Evolutionary conservation across 805 yeast genomes (phyloP).

Genomic region (Candida fluviatilis): DNA sequence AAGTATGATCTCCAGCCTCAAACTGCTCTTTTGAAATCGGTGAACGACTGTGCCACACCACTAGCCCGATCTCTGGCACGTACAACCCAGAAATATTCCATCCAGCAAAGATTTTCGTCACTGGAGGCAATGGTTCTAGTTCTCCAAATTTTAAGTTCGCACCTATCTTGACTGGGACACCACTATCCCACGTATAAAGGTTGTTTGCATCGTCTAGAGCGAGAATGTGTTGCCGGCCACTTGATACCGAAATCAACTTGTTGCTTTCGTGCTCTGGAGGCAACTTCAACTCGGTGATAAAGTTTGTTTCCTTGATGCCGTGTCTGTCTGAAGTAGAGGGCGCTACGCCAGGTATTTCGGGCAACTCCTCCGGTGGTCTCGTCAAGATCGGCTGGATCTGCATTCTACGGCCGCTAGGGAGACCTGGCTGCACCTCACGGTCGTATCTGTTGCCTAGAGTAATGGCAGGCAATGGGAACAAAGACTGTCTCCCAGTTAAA

Average conservation of each 20-base stretch:
- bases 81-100: conserved; percentile 59
- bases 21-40: conserved; percentile 15
- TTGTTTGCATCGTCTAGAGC: conserved; percentile 49
- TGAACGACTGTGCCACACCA: conserved; percentile 49
- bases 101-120: conserved; percentile 48
- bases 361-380: conserved; percentile 18
- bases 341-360: conserved; percentile 7
- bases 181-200: conserved; percentile 63
- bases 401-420: conserved; percentile 11
- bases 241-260: conserved; percentile 45
- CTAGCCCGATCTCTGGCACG: conserved; percentile 48
- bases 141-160: conserved; percentile 39
- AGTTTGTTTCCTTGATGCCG: conserved; percentile 16
- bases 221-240: conserved; percentile 63
- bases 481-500: conserved; percentile 4
- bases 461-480: conserved; percentile 2
- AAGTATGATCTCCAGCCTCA: conserved; percentile 12
- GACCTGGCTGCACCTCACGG: conserved; percentile 4
- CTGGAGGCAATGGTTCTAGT: conserved; percentile 5
- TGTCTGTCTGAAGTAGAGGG: conserved; percentile 1
- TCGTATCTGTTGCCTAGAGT: conserved; percentile 6
- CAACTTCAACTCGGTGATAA: conserved; percentile 18
- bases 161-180: conserved; percentile 30
- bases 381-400: conserved; percentile 15
- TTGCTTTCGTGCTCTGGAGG: conserved; percentile 14